phyloP scores from a whole-genome alignment of 441 rosid genomes.

The Adansonia gregorii region DNA sequence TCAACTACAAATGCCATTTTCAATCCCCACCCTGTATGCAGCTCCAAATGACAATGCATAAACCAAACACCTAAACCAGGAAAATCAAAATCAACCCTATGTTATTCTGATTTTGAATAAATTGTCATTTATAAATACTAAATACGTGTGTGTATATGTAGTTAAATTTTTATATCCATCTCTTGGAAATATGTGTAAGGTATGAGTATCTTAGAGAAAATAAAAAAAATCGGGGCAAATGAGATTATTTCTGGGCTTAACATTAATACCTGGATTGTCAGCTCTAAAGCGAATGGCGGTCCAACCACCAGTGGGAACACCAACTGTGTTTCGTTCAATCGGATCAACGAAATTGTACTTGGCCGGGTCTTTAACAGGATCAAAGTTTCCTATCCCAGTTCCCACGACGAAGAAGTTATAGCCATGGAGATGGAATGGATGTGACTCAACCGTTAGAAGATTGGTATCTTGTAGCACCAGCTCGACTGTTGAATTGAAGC shows the following conservation, averaged over 20 bases:
- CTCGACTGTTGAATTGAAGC: constrained; percentile 61
- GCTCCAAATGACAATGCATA: constrained; percentile 67
- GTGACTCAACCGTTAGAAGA: constrained; percentile 54
- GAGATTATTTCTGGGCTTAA: neutral
- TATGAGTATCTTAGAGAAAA: too few relatives aligned
- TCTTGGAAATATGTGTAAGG: too few relatives aligned
- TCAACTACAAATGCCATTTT: constrained; percentile 60
- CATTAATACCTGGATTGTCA: constrained; percentile 57
- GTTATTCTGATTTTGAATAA: neutral
- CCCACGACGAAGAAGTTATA: constrained; percentile 66
- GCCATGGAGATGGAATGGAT: constrained; percentile 83
- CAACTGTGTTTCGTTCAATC: constrained; percentile 57
- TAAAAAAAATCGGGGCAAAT: too few relatives aligned
- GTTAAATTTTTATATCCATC: neutral
- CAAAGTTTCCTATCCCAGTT: constrained; percentile 61
- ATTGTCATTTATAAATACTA: neutral
- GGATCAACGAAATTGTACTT: constrained; percentile 65
- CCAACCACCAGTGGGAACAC: constrained; percentile 76
- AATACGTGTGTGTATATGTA: too few relatives aligned
- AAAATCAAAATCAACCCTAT: neutral
- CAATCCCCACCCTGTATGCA: constrained; percentile 61
- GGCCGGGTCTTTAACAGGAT: constrained; percentile 49
- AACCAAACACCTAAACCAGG: constrained; percentile 55
- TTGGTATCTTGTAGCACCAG: constrained; percentile 62
- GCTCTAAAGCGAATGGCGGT: constrained; percentile 65